Evolutionary conservation across 306 rosid genomes (phyloP).

Genomic region (Cucurbita moschata): DNA sequence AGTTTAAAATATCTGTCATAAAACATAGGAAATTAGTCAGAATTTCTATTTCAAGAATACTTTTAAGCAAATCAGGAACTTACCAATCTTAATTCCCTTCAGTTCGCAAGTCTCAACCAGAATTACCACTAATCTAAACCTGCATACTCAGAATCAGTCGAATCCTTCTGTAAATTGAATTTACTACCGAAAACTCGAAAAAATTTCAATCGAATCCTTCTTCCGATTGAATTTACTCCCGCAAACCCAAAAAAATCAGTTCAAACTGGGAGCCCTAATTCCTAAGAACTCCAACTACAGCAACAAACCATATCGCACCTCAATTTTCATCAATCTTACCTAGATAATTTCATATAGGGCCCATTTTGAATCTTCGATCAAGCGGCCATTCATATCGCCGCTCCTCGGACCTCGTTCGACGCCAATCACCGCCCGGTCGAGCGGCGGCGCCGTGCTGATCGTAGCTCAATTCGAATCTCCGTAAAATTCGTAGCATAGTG

Average conservation of each 20-base stretch:
- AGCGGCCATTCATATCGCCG: background rate
- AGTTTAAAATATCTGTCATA: too few relatives aligned
- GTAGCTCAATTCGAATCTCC: background rate
- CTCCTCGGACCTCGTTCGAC: constrained; percentile 4
- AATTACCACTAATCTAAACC: background rate
- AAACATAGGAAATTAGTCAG: background rate
- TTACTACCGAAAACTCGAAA: background rate
- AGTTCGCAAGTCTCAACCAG: background rate
- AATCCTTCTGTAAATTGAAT: background rate
- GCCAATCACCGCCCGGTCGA: background rate
- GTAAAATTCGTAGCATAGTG: background rate
- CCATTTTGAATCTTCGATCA: background rate
- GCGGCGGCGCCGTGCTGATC: background rate
- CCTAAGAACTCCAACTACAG: background rate
- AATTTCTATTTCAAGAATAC: background rate
- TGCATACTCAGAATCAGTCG: background rate
- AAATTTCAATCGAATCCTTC: background rate
- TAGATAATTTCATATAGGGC: background rate
- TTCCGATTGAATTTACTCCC: background rate
- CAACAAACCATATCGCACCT: background rate
- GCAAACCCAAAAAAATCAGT: background rate
- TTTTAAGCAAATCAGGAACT: background rate
- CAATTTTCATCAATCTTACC: background rate
- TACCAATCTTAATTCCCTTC: background rate
- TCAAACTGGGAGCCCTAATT: background rate